Conservation (phyloP, 1,139 yeast species). For the Candida sp. region DNA sequence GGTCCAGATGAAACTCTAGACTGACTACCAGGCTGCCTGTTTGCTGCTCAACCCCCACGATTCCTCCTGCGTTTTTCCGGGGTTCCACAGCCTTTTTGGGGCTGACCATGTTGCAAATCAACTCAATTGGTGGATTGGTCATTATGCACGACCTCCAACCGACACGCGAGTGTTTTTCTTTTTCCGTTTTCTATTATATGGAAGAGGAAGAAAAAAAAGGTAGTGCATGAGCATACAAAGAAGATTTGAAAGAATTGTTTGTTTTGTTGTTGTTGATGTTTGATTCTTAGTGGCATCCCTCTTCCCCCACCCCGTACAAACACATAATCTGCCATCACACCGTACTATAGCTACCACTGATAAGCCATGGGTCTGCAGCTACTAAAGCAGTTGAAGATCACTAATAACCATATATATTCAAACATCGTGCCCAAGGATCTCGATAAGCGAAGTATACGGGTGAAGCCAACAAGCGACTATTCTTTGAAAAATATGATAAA, state of each 20-base stretch:
- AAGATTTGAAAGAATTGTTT: not conserved
- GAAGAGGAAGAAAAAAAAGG: not conserved
- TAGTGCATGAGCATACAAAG: not conserved
- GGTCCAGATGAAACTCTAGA: no score
- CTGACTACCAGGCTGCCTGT: no score
- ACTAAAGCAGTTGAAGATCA: conserved; percentile 29
- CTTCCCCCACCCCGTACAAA: not conserved
- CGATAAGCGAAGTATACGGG: conserved; percentile 23
- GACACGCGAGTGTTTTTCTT: not conserved
- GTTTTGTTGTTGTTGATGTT: conserved; percentile 1
- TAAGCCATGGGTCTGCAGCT: conserved; percentile 22
- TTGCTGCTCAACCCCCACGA: no score
- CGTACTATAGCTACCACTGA: not conserved
- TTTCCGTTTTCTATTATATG: no score
- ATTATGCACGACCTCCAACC: not conserved
- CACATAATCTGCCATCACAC: not conserved
- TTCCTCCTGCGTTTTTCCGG: no score
- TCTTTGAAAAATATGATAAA: conserved; percentile 18
- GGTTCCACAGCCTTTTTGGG: not conserved
- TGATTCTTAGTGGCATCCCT: not conserved
- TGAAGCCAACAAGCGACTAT: conserved; percentile 17
- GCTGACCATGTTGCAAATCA: not conserved
- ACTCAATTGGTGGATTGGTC: not conserved
- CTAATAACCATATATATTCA: conserved; percentile 29
- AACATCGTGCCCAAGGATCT: conserved; percentile 21